Conservation (phyloP, 352 stramenopile species). For the Phytopythium montanum region DNA sequence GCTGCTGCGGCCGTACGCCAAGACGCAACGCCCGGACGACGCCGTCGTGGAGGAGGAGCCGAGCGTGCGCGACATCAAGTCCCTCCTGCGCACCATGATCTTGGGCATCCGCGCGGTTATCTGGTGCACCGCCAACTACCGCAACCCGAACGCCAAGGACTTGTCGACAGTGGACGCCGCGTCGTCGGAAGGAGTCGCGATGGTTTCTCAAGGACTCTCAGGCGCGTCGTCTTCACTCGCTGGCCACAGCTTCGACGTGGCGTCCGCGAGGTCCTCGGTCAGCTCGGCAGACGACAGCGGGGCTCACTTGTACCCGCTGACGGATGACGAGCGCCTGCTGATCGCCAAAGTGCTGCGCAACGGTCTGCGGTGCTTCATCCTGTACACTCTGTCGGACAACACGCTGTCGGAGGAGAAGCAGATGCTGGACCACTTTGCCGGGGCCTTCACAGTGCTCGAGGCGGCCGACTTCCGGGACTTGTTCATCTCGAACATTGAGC, state of each 20-base stretch:
- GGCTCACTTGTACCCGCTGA: slow-evolving; percentile 84
- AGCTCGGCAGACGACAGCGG: slow-evolving; percentile 8
- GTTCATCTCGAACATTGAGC: slow-evolving; percentile 86
- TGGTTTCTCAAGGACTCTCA: slow-evolving; percentile 16
- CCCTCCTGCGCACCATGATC: slow-evolving; percentile 95
- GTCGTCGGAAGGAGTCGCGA: slow-evolving; percentile 23
- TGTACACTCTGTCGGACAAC: slow-evolving; percentile 90
- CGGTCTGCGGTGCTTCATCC: slow-evolving; percentile 91
- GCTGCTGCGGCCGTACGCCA: slow-evolving; percentile 54
- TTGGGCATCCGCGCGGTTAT: slow-evolving; percentile 97
- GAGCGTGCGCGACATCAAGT: slow-evolving; percentile 90
- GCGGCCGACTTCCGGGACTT: slow-evolving; percentile 92
- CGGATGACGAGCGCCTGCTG: slow-evolving; percentile 90
- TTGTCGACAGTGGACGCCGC: slow-evolving; percentile 74
- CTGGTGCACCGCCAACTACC: slow-evolving; percentile 96
- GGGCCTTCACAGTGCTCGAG: slow-evolving; percentile 96
- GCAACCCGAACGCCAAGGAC: slow-evolving; percentile 84
- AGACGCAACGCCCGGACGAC: slow-evolving; percentile 42
- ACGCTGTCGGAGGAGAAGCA: slow-evolving; percentile 91
- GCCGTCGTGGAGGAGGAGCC: slow-evolving; percentile 72
- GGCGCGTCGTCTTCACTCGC: background rate
- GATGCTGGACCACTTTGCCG: slow-evolving; percentile 96
- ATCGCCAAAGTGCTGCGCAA: slow-evolving; percentile 93
- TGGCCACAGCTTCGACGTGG: background rate
- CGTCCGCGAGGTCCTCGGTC: slow-evolving; percentile 9